Conservation (phyloP, 2,329 filamentous ascomycete genomes). For the Penicillium sp. region DNA sequence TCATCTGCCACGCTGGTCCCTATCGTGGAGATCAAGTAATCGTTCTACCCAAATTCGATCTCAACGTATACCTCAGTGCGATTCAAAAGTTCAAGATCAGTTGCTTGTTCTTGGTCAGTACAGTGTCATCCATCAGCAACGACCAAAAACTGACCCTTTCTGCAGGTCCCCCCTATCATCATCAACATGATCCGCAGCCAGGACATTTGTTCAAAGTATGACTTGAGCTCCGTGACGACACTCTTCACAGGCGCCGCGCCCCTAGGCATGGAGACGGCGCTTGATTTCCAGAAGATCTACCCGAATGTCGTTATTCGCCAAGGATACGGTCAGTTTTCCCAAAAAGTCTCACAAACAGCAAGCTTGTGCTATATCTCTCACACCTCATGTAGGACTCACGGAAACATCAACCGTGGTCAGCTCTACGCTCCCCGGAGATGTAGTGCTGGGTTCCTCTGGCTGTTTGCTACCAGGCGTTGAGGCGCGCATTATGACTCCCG, state of each 20-base stretch:
- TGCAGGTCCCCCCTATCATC: conserved; percentile 70
- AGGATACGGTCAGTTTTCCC: conserved; percentile 55
- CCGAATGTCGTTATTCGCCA: conserved; percentile 63
- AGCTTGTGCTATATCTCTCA: background rate
- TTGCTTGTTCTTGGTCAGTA: conserved; percentile 20
- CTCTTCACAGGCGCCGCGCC: conserved; percentile 75
- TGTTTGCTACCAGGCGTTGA: conserved; percentile 60
- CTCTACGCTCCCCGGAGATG: conserved; percentile 52
- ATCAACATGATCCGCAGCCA: conserved; percentile 66
- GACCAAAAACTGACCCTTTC: background rate
- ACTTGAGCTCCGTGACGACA: conserved; percentile 60
- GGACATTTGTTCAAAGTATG: conserved; percentile 57
- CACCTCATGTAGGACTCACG: conserved; percentile 57
- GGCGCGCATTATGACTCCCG: conserved; percentile 60
- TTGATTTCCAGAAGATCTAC: conserved; percentile 56
- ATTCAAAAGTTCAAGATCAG: conserved; percentile 67
- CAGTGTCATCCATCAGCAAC: background rate
- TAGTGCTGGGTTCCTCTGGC: conserved; percentile 66
- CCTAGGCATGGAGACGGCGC: conserved; percentile 64
- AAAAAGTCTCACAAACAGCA: background rate
- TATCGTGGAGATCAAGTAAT: conserved; percentile 70
- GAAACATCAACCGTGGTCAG: conserved; percentile 68
- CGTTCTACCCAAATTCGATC: conserved; percentile 67
- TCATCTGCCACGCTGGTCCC: conserved; percentile 59
- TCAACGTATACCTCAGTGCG: conserved; percentile 56